These are phyloP conservation scores for Leishmania mexicana DNA, from an alignment of 208 protist species.

Conservation along the genomic window DNA sequence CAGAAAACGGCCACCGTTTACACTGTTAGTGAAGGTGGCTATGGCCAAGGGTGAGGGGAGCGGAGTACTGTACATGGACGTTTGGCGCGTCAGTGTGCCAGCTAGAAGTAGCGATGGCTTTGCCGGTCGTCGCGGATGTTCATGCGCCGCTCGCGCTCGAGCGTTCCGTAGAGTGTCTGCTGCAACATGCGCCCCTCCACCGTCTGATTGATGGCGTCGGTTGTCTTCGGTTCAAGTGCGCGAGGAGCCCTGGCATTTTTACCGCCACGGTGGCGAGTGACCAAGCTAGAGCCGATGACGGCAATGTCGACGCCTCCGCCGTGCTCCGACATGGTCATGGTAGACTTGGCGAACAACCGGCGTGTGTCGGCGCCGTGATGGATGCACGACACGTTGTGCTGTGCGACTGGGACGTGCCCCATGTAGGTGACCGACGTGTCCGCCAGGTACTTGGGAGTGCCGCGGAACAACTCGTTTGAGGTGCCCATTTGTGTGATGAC, in stretches of 20 bases:
- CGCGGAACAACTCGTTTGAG: conserved; percentile 67
- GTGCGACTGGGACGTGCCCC: conserved; percentile 58
- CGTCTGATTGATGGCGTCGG: conserved; percentile 49
- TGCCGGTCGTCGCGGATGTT: conserved; percentile 65
- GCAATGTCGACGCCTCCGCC: conserved; percentile 74
- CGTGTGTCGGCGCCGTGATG: conserved; percentile 64
- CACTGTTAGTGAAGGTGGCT: background rate
- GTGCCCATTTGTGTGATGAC: conserved; percentile 75
- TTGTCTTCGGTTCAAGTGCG: conserved; percentile 58
- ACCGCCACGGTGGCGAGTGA: conserved; percentile 45
- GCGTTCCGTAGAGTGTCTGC: conserved; percentile 39
- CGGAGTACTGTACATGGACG: background rate
- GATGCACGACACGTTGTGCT: conserved; percentile 47
- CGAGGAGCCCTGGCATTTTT: conserved; percentile 43
- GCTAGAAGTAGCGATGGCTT: conserved; percentile 44
- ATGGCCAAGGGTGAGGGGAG: no score
- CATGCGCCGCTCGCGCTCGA: conserved; percentile 53
- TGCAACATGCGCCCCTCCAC: conserved; percentile 75
- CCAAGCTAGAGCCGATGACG: conserved; percentile 43
- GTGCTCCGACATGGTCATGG: conserved; percentile 88
- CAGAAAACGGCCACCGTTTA: background rate
- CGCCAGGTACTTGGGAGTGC: conserved; percentile 64
- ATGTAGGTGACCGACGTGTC: conserved; percentile 55
- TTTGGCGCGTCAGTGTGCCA: background rate
- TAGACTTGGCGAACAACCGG: conserved; percentile 80